Base-by-base conservation (phyloP, 2,329 filamentous ascomycete species). In the Dothiorella sarmentorum region DNA sequence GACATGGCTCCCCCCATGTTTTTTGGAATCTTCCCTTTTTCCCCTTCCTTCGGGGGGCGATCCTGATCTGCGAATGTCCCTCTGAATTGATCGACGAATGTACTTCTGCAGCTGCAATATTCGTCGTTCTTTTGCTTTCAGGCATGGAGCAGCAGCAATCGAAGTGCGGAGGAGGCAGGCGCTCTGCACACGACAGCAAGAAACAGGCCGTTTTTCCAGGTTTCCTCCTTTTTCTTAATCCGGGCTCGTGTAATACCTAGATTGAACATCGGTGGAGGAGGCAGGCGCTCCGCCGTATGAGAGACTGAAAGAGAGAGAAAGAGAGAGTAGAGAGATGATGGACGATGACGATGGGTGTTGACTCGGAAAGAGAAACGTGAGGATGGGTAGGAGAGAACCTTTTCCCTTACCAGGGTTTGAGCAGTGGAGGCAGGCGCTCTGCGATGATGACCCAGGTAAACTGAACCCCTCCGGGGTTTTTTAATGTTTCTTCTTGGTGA, bases 351-450 rank as follows among this genome's bases (percentile, higher is more conserved):
- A 47, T 11, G 42, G 26, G 22, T 29, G 18, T 17, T 33, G 49
- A n/a, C n/a, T 58, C 40, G 7, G n/a, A 45, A 27, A 33, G 38
- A 20, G 40, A 37, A 22, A 38, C 31, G 22, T 58, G 40, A n/a
- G n/a, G n/a, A n/a, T n/a, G n/a, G n/a, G n/a, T n/a, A n/a, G n/a
- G n/a, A n/a, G n/a, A n/a, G n/a, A n/a, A n/a, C n/a, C n/a, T n/a
- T n/a, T n/a, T n/a, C n/a, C n/a, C n/a, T n/a, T n/a, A n/a, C 53
- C 22, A 7, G 20, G 27, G 53, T 24, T 27, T 31, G 22, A 40
- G 55, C 55, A 40, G 55, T 47, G 43, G 55, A 58, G 55, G 55
- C 55, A 58, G 55, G 55, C 55, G 55, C 55, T 58, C 55, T 58
- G 55, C 42, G 26, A 31, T n/a, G n/a, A n/a, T n/a, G n/a, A n/a